Base-by-base conservation (phyloP, 768 basidiomycete species). In the Crucibulum laeve region DNA sequence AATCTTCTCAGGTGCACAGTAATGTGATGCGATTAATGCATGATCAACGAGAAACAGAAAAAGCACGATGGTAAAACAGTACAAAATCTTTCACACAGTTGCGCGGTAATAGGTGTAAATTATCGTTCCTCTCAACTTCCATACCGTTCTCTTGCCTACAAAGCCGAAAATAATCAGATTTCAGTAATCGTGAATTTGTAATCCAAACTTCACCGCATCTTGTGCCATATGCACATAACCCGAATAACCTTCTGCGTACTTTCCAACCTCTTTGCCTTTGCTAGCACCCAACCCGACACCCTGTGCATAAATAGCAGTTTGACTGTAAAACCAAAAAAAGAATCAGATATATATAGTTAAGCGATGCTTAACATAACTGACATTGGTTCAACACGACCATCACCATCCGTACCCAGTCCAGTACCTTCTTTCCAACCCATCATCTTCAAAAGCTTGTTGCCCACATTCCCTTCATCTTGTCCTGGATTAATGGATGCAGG, bases 341-440 rank as follows among this genome's bases (percentile, higher is more conserved):
- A 13, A 28, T 34, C 48, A 34, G 21, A 28, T 38, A 38, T 1
- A 6, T n/a, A n/a, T n/a, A n/a, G n/a, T n/a, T n/a, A n/a, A n/a
- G n/a, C n/a, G n/a, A n/a, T n/a, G n/a, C n/a, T n/a, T n/a, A n/a
- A n/a, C n/a, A n/a, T 6, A 15, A 72, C 85, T 38, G 62, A 87
- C 82, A 97, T 82, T 10, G 94, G 93, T 44, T 94, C 91, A 8
- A 91, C 82, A 44, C 92, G 66, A 34, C 94, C 94, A 41, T 90
- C 87, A 3, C 87, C 87, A 37, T 75, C 74, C 5, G 80, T 75
- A 1, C 95, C 95, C 30, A 98, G 65, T 1, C 95, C 94, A 13
- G 77, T 82, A 4, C 94, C 94, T 54, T 87, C 87, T 49, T 76
- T 88, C 94, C 94, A 98, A 1, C 95, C 96, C 94, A 98, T 97